A percentile compares a stretch with the other conserved stretches of the same genome.
Conservation (phyloP, 495 filamentous ascomycete genomes). For the Amniculicola lignicola region DNA sequence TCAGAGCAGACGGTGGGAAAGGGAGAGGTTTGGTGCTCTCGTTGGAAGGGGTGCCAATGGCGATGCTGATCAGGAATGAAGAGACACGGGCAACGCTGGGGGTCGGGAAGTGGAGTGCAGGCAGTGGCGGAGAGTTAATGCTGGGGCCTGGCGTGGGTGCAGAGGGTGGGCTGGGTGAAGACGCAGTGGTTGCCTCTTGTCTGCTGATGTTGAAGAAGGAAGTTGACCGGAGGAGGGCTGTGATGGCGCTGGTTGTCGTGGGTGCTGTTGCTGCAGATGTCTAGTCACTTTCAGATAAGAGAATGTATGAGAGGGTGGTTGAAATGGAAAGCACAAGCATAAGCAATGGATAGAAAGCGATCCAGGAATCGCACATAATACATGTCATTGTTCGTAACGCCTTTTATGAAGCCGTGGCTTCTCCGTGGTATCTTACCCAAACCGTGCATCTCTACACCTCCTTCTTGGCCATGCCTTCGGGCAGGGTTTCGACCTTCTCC, state of each 20-base stretch:
- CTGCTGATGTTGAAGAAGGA: slow-evolving; percentile 59
- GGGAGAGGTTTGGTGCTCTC: not conserved
- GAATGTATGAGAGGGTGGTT: too few species aligned
- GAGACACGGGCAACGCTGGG: slow-evolving; percentile 47
- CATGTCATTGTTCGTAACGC: too few species aligned
- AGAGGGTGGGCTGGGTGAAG: slow-evolving; percentile 41
- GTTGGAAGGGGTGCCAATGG: slow-evolving; percentile 37
- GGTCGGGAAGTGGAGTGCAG: slow-evolving; percentile 43
- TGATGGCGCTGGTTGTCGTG: slow-evolving; percentile 47
- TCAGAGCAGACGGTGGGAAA: slow-evolving; percentile 26
- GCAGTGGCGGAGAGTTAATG: slow-evolving; percentile 53
- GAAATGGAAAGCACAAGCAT: too few species aligned
- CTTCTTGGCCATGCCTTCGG: slow-evolving; percentile 34
- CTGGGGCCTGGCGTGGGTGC: slow-evolving; percentile 37
- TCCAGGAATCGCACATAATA: too few species aligned
- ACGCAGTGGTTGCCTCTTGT: slow-evolving; percentile 51
- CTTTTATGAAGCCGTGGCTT: too few species aligned
- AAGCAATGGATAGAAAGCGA: too few species aligned
- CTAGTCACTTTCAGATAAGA: too few species aligned
- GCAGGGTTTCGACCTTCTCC: slow-evolving; percentile 76
- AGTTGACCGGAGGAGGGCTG: slow-evolving; percentile 51
- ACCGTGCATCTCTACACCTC: slow-evolving; percentile 9
- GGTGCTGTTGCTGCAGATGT: too few species aligned
- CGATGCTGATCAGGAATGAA: slow-evolving; percentile 48
- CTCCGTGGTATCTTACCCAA: too few species aligned